Base-by-base conservation (phyloP, 2,329 filamentous ascomycete genomes). In the Colletotrichum orchidophilum region DNA sequence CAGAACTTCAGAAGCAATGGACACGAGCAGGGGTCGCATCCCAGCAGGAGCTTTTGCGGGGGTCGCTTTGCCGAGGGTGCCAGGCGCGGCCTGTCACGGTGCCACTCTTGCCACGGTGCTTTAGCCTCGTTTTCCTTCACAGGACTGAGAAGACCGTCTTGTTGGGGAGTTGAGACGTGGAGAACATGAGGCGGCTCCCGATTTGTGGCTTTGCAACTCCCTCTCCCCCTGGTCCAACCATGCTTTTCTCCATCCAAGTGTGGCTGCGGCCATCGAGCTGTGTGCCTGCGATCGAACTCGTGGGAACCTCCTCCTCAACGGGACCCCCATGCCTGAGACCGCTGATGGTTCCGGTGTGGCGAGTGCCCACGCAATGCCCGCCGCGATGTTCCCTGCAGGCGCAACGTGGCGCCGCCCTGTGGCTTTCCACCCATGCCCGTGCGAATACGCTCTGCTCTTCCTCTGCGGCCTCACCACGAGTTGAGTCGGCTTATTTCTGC, bases 221-320 rank as follows among this genome's bases (percentile, higher is more conserved):
- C n/a, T 7, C 66, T 15, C 49, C 57, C 57, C 63, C 52, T 29
- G 57, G 63, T 57, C 39, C 46, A 33, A 29, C 54, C 21, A 61
- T 50, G 50, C 63, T 57, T 63, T 49, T 46, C 12, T 59, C 53
- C 64, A 35, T 27, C 21, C 64, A 35, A 26, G 58, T 68, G 58
- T 71, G 69, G 64, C 46, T 59, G 42, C 59, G 65, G 42, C 53
- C 69, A 71, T 71, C 69, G 69, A 71, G 31, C 42, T 21, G 27
- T 59, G 31, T 27, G 64, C 69, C 33, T 18, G 59, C 31, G 69
- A 71, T 71, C 69, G 69, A 68, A 46, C 39, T 46, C 39, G 39
- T 18, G 39, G 15, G 49, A 54, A 59, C 52, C 33, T 53, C 33
- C 21, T 13, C 39, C 26, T 35, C 27, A 39, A 29, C 39, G 27